Evolutionary conservation across 164 flowering plant genomes (phyloP).

Genomic region (Nymphaea colorata): DNA sequence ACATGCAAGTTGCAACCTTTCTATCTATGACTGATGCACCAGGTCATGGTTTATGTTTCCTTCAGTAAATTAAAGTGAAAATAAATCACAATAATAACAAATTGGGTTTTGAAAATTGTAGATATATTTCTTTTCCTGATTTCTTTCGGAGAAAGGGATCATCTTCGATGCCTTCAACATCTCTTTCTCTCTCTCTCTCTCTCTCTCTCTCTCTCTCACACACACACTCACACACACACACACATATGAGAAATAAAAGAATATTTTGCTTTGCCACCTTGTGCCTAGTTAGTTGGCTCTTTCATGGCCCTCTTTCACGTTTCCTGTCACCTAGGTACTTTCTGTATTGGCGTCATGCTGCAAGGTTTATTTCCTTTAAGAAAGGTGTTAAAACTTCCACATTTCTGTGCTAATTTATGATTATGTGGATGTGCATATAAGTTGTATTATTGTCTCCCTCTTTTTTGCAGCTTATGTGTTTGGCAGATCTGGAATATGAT

Average conservation of each 20-base stretch:
- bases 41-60: too few relatives aligned
- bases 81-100: too few relatives aligned
- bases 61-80: too few relatives aligned
- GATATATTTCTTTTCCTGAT: too few relatives aligned
- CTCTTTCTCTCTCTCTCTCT: not conserved
- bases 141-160: not conserved
- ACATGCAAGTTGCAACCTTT: too few relatives aligned
- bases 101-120: too few relatives aligned
- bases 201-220: not conserved
- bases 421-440: too few relatives aligned
- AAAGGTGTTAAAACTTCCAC: not conserved
- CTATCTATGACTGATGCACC: too few relatives aligned
- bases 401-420: not conserved
- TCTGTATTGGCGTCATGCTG: not conserved
- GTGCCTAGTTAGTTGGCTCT: not conserved
- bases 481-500: slow-evolving; percentile 92
- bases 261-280: too few relatives aligned
- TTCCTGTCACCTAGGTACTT: not conserved
- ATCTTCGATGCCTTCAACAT: not conserved
- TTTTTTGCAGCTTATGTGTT: slow-evolving; percentile 84
- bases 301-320: not conserved
- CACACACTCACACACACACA: not conserved
- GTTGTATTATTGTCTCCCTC: not conserved
- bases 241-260: too few relatives aligned
- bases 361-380: not conserved